These are phyloP conservation scores for Cutaneotrichosporon cyanovorans DNA, from an alignment of 1,284 basidiomycete species.

Conservation along the genomic window DNA sequence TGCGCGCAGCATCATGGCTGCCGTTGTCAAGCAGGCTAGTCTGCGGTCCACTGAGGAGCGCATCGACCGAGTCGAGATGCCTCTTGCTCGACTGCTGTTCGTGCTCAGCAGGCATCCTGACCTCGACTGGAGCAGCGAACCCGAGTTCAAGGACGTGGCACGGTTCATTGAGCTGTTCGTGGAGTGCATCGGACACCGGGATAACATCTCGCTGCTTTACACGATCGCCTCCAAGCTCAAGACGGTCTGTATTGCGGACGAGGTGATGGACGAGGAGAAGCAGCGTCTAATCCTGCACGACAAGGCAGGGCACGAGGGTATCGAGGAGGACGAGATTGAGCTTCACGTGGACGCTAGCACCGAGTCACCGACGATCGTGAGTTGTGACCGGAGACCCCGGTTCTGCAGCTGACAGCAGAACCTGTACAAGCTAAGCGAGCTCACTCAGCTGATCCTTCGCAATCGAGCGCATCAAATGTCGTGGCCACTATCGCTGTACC, in stretches of 20 bases:
- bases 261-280: slow-evolving; percentile 15
- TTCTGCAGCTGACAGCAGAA: slow-evolving; percentile 52
- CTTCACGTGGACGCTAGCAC: background rate
- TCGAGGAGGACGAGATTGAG: slow-evolving; percentile 59
- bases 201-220: slow-evolving; percentile 76
- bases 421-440: slow-evolving; percentile 79
- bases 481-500: slow-evolving; percentile 74
- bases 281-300: slow-evolving; percentile 1
- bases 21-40: slow-evolving; percentile 8
- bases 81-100: slow-evolving; percentile 78
- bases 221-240: slow-evolving; percentile 77
- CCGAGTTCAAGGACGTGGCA: slow-evolving; percentile 62
- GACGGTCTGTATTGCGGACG: slow-evolving; percentile 57
- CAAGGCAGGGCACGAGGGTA: slow-evolving; percentile 46
- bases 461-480: slow-evolving; percentile 56
- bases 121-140: slow-evolving; percentile 42
- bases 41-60: slow-evolving; percentile 49
- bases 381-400: background rate
- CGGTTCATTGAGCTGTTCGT: slow-evolving; percentile 89
- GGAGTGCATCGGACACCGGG: slow-evolving; percentile 60
- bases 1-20: slow-evolving; percentile 21
- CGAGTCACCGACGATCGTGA: slow-evolving; percentile 9
- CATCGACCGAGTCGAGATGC: slow-evolving; percentile 65
- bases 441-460: slow-evolving; percentile 81
- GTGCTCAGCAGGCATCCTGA: slow-evolving; percentile 81